phyloP scores from a whole-genome alignment of 2,329 filamentous ascomycete species.

The Shiraia bambusicola region DNA sequence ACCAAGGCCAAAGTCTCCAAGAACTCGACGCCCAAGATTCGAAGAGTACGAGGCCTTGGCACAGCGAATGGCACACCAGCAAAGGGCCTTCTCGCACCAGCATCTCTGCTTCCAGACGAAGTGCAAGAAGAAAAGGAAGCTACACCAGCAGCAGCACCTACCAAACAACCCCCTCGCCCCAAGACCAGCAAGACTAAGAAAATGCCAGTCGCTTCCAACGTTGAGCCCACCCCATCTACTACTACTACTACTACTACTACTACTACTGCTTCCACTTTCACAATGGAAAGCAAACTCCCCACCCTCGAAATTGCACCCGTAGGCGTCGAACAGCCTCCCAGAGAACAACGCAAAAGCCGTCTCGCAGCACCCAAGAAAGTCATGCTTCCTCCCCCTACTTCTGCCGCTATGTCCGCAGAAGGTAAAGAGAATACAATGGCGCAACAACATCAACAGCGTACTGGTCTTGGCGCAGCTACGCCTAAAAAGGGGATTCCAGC shows the following conservation, averaged over 20 bases:
- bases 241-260: no score
- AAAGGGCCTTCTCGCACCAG: conserved; percentile 37
- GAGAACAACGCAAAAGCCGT: conserved; percentile 33
- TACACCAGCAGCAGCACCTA: conserved; percentile 3
- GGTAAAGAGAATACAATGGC: conserved; percentile 27
- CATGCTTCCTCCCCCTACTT: conserved; percentile 28
- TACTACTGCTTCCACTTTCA: conserved; percentile 8
- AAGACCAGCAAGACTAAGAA: conserved; percentile 27
- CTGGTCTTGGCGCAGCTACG: conserved; percentile 20
- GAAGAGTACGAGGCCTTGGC: conserved; percentile 36
- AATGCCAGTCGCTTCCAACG: conserved; percentile 20
- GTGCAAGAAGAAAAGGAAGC: conserved; percentile 28
- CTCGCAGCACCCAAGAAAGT: conserved; percentile 40
- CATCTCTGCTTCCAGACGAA: conserved; percentile 31
- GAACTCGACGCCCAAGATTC: conserved; percentile 35
- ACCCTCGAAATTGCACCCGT: conserved; percentile 25
- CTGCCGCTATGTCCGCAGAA: conserved; percentile 10
- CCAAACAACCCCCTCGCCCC: conserved; percentile 19
- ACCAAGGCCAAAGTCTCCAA: conserved; percentile 28
- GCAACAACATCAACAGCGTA: conserved; percentile 7
- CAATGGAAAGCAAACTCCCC: conserved; percentile 19
- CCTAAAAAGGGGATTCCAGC: conserved; percentile 36
- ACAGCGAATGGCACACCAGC: conserved; percentile 43
- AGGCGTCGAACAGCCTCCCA: conserved; percentile 14
- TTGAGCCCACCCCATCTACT: no score